Evolutionary conservation across 2,329 filamentous ascomycete species (phyloP), one percentile per base, ranked within the genome.

Genomic region (Corynespora cassiicola): DNA sequence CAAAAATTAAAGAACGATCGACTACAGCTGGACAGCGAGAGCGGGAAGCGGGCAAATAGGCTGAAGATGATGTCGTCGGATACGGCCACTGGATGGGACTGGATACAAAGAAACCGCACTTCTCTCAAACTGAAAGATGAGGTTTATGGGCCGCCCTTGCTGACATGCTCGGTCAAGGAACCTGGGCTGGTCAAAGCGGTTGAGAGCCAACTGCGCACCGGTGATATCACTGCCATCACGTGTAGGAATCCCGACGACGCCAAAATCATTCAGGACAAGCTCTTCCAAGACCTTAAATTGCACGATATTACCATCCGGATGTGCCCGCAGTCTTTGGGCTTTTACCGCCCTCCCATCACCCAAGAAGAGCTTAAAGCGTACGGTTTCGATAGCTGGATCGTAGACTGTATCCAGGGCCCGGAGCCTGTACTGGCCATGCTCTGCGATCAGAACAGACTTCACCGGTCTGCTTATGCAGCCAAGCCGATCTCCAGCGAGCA

Each of bases 371-470:
- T 90, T 39, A 58, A 35, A 42, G 56, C 25, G 41, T 82, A 66
- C 22, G 90, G 90, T 0, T 80, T 99, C 32, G 86, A 95, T 48
- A 84, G 86, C 2, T 96, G 87, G 72, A 84, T 90, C 1, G 76
- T 88, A 17, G 87, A 97, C 58, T 88, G 80, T 42, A 63, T 99
- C 5, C 78, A 85, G 21, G 94, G 92, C 0, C 95, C 95, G 0
- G 83, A 86, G 1, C 80, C 88, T 2, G 88, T 99, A 2, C 72
- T 97, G 21, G 86, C 89, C 6, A 94, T 95, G 87, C 79, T 99
- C 15, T 96, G 90, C 66, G 79, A 83, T 9, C 85, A 88, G 52
- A 81, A 79, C 41, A 78, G 74, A 36, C 68, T 96, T 6, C 83
- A 95, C 54, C 72, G 75, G 17, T 85, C 85, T 5, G 89, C 82